These are phyloP conservation scores for Penicillium brevicompactum DNA, from an alignment of 2,329 filamentous ascomycete genomes.

Conservation along the genomic window DNA sequence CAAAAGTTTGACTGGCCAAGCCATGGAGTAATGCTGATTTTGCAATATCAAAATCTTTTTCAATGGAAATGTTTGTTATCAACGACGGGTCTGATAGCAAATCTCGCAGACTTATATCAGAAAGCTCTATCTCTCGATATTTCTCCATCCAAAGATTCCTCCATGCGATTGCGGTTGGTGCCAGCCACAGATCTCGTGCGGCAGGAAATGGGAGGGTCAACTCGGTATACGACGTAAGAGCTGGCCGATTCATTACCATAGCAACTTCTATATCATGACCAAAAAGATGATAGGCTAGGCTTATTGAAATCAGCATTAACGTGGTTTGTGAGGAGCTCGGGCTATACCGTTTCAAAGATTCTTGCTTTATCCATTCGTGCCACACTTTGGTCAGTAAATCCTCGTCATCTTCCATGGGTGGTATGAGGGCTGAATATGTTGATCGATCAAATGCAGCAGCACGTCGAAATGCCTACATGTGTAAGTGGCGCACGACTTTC, in stretches of 20 bases:
- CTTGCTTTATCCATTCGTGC: constrained; percentile 17
- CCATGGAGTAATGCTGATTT: constrained; percentile 11
- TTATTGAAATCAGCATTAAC: not conserved
- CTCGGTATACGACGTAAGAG: constrained; percentile 16
- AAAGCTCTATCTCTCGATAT: constrained; percentile 1
- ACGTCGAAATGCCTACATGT: constrained; percentile 11
- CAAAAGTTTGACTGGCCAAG: constrained; percentile 12
- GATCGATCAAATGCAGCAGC: constrained; percentile 15
- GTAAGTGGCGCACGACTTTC: not conserved
- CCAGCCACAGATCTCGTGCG: constrained; percentile 18
- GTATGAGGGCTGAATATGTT: constrained; percentile 11
- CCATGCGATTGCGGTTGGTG: constrained; percentile 11
- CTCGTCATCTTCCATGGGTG: constrained; percentile 13
- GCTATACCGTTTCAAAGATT: constrained; percentile 15
- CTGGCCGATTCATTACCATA: constrained; percentile 15
- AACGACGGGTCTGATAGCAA: constrained; percentile 14
- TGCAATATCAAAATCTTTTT: constrained; percentile 10
- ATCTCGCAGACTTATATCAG: constrained; percentile 10
- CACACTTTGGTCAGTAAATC: constrained; percentile 10
- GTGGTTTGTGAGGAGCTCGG: not conserved
- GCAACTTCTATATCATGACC: constrained; percentile 17
- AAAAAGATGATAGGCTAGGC: constrained; percentile 18
- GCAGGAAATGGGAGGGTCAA: constrained; percentile 14
- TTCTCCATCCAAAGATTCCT: constrained; percentile 11
- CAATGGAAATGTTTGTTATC: constrained; percentile 3